Percentiles rank a stretch among this genome's conserved stretches.
Evolutionary conservation across 139 green algal species (phyloP).

Genomic region (Tetradesmus obliquus): DNA sequence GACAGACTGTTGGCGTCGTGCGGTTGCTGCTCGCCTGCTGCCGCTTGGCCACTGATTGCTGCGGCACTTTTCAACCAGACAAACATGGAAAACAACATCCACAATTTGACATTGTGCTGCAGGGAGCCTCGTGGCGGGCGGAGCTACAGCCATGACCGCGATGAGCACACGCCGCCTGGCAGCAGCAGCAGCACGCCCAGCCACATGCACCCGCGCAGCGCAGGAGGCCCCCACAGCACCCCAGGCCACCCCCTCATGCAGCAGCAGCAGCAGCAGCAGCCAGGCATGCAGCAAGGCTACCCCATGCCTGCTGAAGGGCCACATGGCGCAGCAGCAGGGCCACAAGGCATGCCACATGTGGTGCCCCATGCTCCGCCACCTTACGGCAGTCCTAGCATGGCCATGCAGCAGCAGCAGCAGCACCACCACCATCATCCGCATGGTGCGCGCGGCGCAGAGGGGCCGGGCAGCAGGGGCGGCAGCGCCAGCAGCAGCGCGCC

Average conservation of each 20-base stretch:
- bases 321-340: not conserved
- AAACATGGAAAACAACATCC: no score
- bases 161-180: slow-evolving; percentile 16
- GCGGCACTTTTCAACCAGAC: no score
- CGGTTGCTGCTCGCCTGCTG: no score
- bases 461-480: not conserved
- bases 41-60: no score
- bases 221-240: not conserved
- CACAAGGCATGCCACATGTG: not conserved
- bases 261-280: slow-evolving; percentile 9
- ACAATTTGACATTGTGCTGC: not conserved
- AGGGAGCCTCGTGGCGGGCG: slow-evolving; percentile 9
- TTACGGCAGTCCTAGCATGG: not conserved
- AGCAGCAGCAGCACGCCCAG: slow-evolving; percentile 10
- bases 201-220: not conserved
- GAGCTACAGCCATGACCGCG: slow-evolving; percentile 37
- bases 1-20: no score
- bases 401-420: slow-evolving; percentile 35
- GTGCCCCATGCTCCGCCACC: not conserved
- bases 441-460: not conserved
- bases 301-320: not conserved
- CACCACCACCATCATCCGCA: not conserved
- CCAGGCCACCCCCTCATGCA: not conserved
- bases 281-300: slow-evolving; percentile 23
- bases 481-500: slow-evolving; percentile 1